A percentile compares a stretch with the other conserved stretches of the same genome.
These are phyloP conservation scores for Phanerochaete carnosa DNA, from an alignment of 768 basidiomycete genomes.

Conservation along the genomic window DNA sequence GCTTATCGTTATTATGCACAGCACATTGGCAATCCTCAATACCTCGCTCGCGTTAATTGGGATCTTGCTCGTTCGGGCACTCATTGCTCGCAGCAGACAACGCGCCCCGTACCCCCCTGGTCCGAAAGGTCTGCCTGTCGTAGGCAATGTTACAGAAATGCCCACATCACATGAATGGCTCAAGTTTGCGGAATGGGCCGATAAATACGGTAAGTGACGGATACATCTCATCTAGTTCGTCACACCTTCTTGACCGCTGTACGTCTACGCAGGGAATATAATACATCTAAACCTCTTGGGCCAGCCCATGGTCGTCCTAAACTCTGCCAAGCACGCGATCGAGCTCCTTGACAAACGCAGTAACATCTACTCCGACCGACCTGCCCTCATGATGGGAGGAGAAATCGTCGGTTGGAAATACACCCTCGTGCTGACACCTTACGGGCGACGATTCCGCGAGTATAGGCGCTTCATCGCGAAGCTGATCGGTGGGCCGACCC, in stretches of 20 bases:
- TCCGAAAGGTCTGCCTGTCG: conserved; percentile 10
- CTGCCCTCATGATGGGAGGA: conserved; percentile 21
- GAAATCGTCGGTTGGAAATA: conserved; percentile 25
- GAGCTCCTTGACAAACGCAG: conserved; percentile 29
- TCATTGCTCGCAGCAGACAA: neutral
- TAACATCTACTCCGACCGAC: conserved; percentile 27
- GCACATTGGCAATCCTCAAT: no score
- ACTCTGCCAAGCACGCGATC: conserved; percentile 21
- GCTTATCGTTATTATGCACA: no score
- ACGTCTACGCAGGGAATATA: conserved; percentile 12
- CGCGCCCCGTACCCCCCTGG: conserved; percentile 5
- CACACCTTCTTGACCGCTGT: neutral
- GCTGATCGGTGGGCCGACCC: neutral
- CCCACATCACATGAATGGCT: conserved; percentile 6
- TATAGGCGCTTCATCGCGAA: conserved; percentile 19
- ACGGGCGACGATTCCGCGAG: conserved; percentile 24
- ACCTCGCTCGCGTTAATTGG: no score
- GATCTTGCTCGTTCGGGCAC: neutral
- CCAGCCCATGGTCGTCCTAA: conserved; percentile 26
- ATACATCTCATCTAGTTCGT: no score
- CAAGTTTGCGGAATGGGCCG: conserved; percentile 3
- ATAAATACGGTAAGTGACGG: conserved; percentile 14
- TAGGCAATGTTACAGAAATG: conserved; percentile 15
- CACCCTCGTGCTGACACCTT: conserved; percentile 17
- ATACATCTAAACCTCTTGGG: conserved; percentile 25